Percentiles rank a stretch among this genome's conserved stretches.
phyloP scores from a whole-genome alignment of 768 basidiomycete genomes.

The Mycena alexandri region DNA sequence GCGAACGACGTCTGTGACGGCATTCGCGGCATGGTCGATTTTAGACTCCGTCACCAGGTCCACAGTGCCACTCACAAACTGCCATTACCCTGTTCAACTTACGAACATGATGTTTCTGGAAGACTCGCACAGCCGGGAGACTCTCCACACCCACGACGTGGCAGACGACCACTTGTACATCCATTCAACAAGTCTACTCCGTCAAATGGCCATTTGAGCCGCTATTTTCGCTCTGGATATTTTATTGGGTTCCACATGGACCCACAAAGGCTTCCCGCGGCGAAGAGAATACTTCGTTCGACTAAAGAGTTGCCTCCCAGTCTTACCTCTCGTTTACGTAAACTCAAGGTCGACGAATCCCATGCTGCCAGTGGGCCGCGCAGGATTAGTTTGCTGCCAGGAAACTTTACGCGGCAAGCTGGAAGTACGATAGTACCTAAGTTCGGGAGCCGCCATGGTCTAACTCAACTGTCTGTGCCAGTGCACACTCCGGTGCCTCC shows the following conservation, averaged over 20 bases:
- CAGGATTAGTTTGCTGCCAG: slow-evolving; percentile 9
- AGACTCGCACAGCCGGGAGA: slow-evolving; percentile 5
- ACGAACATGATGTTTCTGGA: slow-evolving; percentile 30
- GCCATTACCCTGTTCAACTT: slow-evolving; percentile 3
- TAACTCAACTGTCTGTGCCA: slow-evolving; percentile 20
- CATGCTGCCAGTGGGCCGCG: slow-evolving; percentile 1
- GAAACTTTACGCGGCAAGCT: slow-evolving; percentile 7
- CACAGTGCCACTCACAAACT: neutral
- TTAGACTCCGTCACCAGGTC: no score
- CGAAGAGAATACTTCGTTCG: neutral
- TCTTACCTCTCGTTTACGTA: slow-evolving; percentile 4
- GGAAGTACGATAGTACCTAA: slow-evolving; percentile 15
- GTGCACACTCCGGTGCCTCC: slow-evolving; percentile 7
- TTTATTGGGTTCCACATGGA: slow-evolving; percentile 21
- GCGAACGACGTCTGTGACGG: neutral
- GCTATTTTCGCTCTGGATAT: slow-evolving; percentile 9
- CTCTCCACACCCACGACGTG: slow-evolving; percentile 24
- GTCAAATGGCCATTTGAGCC: slow-evolving; percentile 4
- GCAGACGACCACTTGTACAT: slow-evolving; percentile 1
- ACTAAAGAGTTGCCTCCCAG: neutral
- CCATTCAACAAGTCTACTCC: neutral
- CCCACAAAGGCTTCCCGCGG: slow-evolving; percentile 12
- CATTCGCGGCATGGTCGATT: neutral
- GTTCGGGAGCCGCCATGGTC: neutral
- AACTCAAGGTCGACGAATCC: neutral